Evolutionary conservation across 164 flowering plant species (phyloP), one percentile per base, ranked within the genome.

Genomic region (Chloranthus sessilifolius): DNA sequence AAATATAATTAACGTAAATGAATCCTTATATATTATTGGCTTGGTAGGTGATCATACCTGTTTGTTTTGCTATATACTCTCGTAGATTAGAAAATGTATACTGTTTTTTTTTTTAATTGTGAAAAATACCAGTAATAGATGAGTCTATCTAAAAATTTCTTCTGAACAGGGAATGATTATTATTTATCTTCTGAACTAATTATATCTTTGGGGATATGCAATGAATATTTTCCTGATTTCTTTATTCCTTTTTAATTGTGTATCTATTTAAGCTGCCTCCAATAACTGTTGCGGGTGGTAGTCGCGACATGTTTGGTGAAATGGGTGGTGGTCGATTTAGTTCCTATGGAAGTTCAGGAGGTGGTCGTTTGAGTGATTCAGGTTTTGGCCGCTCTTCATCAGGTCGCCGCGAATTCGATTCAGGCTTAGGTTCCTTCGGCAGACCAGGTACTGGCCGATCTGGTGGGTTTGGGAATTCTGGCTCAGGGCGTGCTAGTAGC

Each of bases 251-350:
- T 35, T 21, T 24, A 23, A 44, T n/a, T n/a, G n/a, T n/a, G n/a
- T n/a, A n/a, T n/a, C n/a, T 38, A 21, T 9, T 38, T 53, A 64
- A 86, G 95, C 86, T 83, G 19, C 86, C 95, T 20, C 67, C 34
- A 47, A 76, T 86, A 31, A 58, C 70, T 55, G 78, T 47, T 53
- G 77, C 69, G 16, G 67, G 55, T 47, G 77, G 68, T 55, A 26
- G 57, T 33, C 43, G 48, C 12, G 72, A 53, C 55, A 68, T 67
- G 75, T 66, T 70, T n/a, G 34, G 52, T 50, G 68, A 58, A 37
- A 63, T 69, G 65, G 66, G 63, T 42, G 56, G 64, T 40, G 56
- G 72, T 26, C 55, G 73, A 26, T 65, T 31, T 63, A n/a, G n/a
- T n/a, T n/a, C n/a, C n/a, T n/a, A n/a, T n/a, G 73, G 74, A 38